Percentiles rank a stretch among this genome's conserved stretches.
These are phyloP conservation scores for Platanus orientalis DNA, from an alignment of 164 flowering plant species.

Conservation along the genomic window DNA sequence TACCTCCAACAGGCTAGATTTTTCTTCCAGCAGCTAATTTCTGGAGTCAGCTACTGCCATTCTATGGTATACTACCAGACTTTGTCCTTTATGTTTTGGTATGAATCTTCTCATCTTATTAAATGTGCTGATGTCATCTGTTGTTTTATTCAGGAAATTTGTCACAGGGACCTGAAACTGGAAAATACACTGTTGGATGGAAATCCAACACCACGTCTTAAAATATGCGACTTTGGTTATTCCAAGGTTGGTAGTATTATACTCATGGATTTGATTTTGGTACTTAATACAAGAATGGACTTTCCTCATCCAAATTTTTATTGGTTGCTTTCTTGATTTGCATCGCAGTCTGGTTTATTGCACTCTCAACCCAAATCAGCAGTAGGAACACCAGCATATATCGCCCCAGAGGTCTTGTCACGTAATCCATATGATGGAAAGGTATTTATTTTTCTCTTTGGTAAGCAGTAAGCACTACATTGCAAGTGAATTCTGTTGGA, in stretches of 20 bases:
- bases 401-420: slow-evolving; percentile 22
- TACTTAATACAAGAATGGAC: no score
- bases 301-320: background rate
- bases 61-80: slow-evolving; percentile 35
- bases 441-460: slow-evolving; percentile 6
- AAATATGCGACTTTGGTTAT: slow-evolving; percentile 63
- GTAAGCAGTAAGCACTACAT: no score
- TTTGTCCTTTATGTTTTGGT: background rate
- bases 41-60: slow-evolving; percentile 73
- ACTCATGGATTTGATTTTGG: background rate
- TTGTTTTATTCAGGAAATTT: slow-evolving; percentile 42
- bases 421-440: slow-evolving; percentile 24
- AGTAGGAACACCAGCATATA: slow-evolving; percentile 26
- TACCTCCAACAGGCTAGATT: slow-evolving; percentile 53
- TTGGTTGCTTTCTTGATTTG: background rate
- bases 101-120: background rate
- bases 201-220: slow-evolving; percentile 43
- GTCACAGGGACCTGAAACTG: slow-evolving; percentile 58
- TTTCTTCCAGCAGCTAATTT: slow-evolving; percentile 67
- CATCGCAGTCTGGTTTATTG: slow-evolving; percentile 14
- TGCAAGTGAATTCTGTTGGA: no score
- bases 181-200: slow-evolving; percentile 61
- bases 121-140: background rate
- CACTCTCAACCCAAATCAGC: slow-evolving; percentile 25
- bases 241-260: slow-evolving; percentile 36